Evolutionary conservation across 176 grass and related monocot genomes (phyloP).

Genomic region (Eremochloa ophiuroides): DNA sequence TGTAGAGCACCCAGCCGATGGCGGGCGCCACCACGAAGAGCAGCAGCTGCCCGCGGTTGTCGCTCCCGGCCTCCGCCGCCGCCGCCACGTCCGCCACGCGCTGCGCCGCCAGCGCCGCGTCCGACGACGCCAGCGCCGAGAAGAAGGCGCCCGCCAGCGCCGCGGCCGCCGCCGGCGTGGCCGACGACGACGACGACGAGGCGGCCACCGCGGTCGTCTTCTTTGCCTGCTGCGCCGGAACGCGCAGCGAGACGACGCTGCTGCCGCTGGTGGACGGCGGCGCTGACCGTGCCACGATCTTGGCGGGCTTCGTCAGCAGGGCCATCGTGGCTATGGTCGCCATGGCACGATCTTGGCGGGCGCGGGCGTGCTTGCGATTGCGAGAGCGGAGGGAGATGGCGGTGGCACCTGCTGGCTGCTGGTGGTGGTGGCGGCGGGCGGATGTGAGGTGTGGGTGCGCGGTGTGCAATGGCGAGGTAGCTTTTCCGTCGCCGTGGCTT

Average conservation of each 20-base stretch:
- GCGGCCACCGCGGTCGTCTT: background rate
- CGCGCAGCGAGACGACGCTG: conserved; percentile 39
- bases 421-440: no score
- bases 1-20: conserved; percentile 71
- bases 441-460: no score
- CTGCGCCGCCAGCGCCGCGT: conserved; percentile 58
- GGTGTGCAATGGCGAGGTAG: no score
- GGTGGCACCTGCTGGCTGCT: background rate
- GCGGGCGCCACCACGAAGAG: conserved; percentile 62
- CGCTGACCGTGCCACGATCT: conserved; percentile 15
- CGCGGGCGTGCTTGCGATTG: background rate
- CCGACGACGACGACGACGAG: conserved; percentile 34
- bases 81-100: conserved; percentile 35
- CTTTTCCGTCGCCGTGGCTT: no score
- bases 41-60: conserved; percentile 63
- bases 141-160: conserved; percentile 62
- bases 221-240: conserved; percentile 19
- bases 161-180: conserved; percentile 26
- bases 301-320: conserved; percentile 62
- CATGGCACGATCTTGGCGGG: conserved; percentile 15
- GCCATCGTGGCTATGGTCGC: conserved; percentile 71
- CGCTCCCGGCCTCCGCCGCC: background rate
- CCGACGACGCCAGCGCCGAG: conserved; percentile 24
- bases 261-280: background rate
- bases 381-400: background rate